Evolutionary conservation across 768 basidiomycete species (phyloP), one percentile per base, ranked within the genome.

Genomic region (Pulveroboletus ravenelii): DNA sequence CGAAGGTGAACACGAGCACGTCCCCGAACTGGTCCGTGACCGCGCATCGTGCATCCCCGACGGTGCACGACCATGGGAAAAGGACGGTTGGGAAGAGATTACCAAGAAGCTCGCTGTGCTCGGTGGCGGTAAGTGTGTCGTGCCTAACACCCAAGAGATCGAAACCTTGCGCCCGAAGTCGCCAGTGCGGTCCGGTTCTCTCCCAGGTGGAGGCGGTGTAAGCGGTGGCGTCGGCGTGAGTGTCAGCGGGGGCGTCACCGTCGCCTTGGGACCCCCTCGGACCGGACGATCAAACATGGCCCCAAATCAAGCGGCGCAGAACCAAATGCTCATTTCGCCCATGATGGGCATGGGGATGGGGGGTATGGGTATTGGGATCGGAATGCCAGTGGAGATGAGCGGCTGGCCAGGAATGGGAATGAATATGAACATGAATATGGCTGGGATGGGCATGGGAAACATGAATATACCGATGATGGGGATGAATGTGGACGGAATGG

Each of bases 121-220:
- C n/a, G 74, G 70, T 31, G 77, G 74, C 36, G 78, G 76, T 14
- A 81, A 79, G 62, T 66, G 70, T 36, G 82, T 89, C 51, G 86
- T 89, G 10, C 86, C 87, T 0, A 81, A 79, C 69, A 81, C 84
- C 4, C 61, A 78, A 65, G 92, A 94, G 57, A 90, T 95, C 58
- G 90, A 95, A 48, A 76, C 79, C 0, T 74, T 95, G 15, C 76
- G 92, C 15, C 92, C 91, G 0, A 93, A 94, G 65, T 93, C 90
- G 1, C 92, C 93, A 9, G 73, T 84, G 20, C 74, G 82, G 41
- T 62, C 66, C 10, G 69, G 73, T 30, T 25, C 41, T n/a, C 46
- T 47, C 13, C 41, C 53, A 0, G 58, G 65, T 55, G 57, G 71
- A 60, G 45, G 65, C 49, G 52, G 62, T 41, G 52, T 63, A 31